These are phyloP conservation scores for Talaromyces sp. DNA, from an alignment of 2,329 filamentous ascomycete species.

Conservation along the genomic window DNA sequence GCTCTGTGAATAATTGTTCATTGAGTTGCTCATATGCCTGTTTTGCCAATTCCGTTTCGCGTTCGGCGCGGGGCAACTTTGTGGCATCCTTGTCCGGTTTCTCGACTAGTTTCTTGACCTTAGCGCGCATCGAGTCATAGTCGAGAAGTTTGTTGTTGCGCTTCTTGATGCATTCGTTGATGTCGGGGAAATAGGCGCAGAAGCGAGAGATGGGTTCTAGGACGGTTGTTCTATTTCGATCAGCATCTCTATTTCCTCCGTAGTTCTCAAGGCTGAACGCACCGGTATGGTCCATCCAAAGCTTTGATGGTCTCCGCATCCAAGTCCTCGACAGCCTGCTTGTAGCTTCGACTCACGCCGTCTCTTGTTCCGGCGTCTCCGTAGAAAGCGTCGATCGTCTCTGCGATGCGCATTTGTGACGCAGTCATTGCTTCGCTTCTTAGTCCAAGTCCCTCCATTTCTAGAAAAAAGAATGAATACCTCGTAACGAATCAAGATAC, in stretches of 20 bases:
- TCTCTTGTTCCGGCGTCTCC: constrained; percentile 92
- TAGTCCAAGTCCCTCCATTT: not conserved
- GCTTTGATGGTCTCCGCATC: constrained; percentile 99
- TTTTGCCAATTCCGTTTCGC: constrained; percentile 92
- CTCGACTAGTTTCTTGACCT: constrained; percentile 94
- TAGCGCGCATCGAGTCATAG: constrained; percentile 92
- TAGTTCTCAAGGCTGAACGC: constrained; percentile 21
- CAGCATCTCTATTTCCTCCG: not conserved
- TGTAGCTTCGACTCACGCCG: constrained; percentile 94
- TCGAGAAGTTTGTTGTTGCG: constrained; percentile 97
- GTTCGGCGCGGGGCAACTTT: constrained; percentile 92
- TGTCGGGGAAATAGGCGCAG: constrained; percentile 97
- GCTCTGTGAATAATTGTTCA: constrained; percentile 86
- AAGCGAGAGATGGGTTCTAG: constrained; percentile 93
- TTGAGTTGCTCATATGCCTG: constrained; percentile 94
- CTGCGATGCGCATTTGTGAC: constrained; percentile 97
- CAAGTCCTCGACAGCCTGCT: constrained; percentile 95
- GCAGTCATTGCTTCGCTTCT: constrained; percentile 79
- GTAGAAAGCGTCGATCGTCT: constrained; percentile 99
- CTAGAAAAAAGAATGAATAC: constrained; percentile 42
- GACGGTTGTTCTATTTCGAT: constrained; percentile 68
- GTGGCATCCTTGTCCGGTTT: constrained; percentile 98
- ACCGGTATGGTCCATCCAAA: constrained; percentile 90
- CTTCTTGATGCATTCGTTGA: constrained; percentile 99
- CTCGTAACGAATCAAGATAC: constrained; percentile 91